Evolutionary conservation across 1,284 basidiomycete genomes (phyloP).

Genomic region (Apiotrichum brassicae): DNA sequence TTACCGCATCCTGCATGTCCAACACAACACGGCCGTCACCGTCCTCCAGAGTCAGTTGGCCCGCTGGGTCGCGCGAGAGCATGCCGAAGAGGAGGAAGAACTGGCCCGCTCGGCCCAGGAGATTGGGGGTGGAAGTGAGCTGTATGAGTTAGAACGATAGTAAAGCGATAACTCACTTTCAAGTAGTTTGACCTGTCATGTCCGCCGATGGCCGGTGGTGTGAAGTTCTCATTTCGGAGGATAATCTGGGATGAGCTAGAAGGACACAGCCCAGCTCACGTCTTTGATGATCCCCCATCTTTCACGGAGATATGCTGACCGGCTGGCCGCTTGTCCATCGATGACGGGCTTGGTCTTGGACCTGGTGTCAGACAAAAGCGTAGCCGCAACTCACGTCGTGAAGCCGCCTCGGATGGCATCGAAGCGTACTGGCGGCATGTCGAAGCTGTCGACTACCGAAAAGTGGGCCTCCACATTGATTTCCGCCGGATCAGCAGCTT

Average conservation of each 20-base stretch:
- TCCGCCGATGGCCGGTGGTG: conserved; percentile 82
- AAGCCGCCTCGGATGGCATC: conserved; percentile 59
- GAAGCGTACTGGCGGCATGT: conserved; percentile 90
- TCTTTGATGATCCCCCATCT: conserved; percentile 81
- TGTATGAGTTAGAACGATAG: conserved; percentile 35
- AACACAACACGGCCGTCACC: conserved; percentile 83
- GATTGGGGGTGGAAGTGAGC: conserved; percentile 93
- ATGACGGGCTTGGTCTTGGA: conserved; percentile 54
- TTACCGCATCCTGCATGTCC: conserved; percentile 79
- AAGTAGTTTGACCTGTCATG: conserved; percentile 75
- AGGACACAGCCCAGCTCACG: conserved; percentile 36
- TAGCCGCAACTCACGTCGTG: conserved; percentile 15
- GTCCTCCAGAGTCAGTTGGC: conserved; percentile 85
- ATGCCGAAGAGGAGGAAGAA: conserved; percentile 92
- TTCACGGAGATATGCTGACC: conserved; percentile 69
- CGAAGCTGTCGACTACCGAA: conserved; percentile 79
- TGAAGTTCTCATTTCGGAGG: conserved; percentile 90
- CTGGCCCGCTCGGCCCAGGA: conserved; percentile 82
- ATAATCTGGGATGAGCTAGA: conserved; percentile 51
- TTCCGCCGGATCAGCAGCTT: conserved; percentile 53
- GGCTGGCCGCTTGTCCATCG: conserved; percentile 70
- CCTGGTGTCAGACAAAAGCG: conserved; percentile 30
- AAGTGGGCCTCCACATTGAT: conserved; percentile 81
- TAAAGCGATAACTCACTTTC: conserved; percentile 55
- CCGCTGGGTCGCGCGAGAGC: conserved; percentile 82